Evolutionary conservation across 2,329 filamentous ascomycete genomes (phyloP).

Genomic region (Penicillium sp.): DNA sequence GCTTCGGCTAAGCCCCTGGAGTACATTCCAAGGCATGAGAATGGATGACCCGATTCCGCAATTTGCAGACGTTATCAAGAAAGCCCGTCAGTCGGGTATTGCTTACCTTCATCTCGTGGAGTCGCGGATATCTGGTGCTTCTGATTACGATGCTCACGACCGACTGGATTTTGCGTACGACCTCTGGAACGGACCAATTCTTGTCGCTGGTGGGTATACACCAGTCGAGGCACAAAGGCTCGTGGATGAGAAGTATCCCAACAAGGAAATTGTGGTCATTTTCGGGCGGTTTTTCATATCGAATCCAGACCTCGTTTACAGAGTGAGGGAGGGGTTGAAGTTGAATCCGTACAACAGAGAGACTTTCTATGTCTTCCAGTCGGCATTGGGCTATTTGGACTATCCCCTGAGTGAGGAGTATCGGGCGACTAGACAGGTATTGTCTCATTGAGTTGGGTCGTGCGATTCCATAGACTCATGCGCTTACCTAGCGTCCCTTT

Average conservation of each 20-base stretch:
- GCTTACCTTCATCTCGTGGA: slow-evolving; percentile 65
- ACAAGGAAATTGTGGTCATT: slow-evolving; percentile 29
- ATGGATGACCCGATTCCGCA: slow-evolving; percentile 65
- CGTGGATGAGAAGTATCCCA: slow-evolving; percentile 30
- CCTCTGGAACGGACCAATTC: slow-evolving; percentile 49
- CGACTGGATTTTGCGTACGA: slow-evolving; percentile 46
- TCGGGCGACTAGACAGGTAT: neutral
- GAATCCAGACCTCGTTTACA: slow-evolving; percentile 30
- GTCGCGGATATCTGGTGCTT: slow-evolving; percentile 41
- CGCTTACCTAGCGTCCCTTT: neutral
- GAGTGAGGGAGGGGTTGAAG: slow-evolving; percentile 20
- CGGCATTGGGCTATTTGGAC: slow-evolving; percentile 27
- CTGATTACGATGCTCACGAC: slow-evolving; percentile 11
- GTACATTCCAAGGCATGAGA: slow-evolving; percentile 48
- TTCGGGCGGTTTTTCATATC: slow-evolving; percentile 38
- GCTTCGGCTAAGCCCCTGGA: slow-evolving; percentile 47
- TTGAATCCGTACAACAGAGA: slow-evolving; percentile 21
- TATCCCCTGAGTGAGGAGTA: slow-evolving; percentile 31
- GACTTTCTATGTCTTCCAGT: slow-evolving; percentile 21
- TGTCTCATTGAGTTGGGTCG: neutral
- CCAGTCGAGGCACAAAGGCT: slow-evolving; percentile 37
- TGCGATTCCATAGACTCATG: neutral
- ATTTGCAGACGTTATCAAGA: slow-evolving; percentile 58
- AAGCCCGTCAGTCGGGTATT: slow-evolving; percentile 53
- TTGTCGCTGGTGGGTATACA: slow-evolving; percentile 52